Evolutionary conservation across 805 yeast genomes (phyloP).

Genomic region (Teunomyces atbi): DNA sequence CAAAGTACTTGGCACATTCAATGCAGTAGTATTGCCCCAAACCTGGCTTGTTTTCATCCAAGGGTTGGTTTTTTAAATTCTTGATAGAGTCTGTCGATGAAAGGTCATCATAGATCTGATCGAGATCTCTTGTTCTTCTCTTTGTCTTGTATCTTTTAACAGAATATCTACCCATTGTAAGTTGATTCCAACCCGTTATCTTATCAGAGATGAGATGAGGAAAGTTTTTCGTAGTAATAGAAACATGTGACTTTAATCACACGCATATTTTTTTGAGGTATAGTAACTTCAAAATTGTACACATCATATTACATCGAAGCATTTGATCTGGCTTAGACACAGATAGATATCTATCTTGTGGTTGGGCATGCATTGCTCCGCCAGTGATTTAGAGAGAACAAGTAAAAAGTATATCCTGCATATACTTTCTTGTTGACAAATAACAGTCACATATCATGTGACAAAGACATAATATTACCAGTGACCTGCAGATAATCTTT

Average conservation of each 20-base stretch:
- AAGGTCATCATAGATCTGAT: conserved; percentile 76
- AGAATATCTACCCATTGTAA: conserved; percentile 79
- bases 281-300: too few species aligned
- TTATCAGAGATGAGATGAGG: conserved; percentile 6
- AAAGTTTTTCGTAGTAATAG: conserved; percentile 1
- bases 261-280: neutral
- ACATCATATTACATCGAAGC: too few species aligned
- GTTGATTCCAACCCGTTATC: neutral
- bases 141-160: conserved; percentile 87
- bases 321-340: too few species aligned
- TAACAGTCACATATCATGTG: conserved; percentile 4
- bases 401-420: neutral
- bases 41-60: conserved; percentile 91
- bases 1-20: conserved; percentile 91
- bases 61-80: conserved; percentile 71
- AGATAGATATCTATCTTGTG: too few species aligned
- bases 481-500: neutral
- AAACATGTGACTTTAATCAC: neutral
- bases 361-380: too few species aligned
- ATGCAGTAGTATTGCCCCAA: conserved; percentile 92
- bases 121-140: conserved; percentile 82
- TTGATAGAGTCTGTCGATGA: conserved; percentile 60
- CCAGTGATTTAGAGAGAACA: too few species aligned
- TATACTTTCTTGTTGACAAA: neutral
- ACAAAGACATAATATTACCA: neutral